These are phyloP conservation scores for Cryptococcus sp. DNA, from an alignment of 1,284 basidiomycete genomes.

Conservation along the genomic window DNA sequence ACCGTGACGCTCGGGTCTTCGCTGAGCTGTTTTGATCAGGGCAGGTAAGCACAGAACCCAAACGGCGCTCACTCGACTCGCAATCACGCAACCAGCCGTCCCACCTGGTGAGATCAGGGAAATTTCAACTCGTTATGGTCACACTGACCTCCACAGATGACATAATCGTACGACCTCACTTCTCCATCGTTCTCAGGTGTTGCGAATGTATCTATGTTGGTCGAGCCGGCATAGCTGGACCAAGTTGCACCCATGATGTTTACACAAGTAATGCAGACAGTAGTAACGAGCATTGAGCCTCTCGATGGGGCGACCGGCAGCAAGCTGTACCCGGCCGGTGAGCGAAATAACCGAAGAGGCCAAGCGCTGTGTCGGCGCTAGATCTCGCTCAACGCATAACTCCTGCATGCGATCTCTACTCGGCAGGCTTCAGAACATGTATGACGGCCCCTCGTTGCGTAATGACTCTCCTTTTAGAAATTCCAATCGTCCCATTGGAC, in stretches of 20 bases:
- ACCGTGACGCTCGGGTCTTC: constrained; percentile 5
- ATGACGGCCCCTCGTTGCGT: too few relatives aligned
- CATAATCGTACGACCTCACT: constrained; percentile 1
- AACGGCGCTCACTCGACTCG: not conserved
- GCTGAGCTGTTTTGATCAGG: not conserved
- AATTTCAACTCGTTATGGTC: not conserved
- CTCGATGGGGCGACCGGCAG: too few relatives aligned
- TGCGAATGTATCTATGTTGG: not conserved
- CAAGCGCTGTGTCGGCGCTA: too few relatives aligned
- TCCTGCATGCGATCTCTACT: too few relatives aligned
- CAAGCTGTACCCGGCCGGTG: too few relatives aligned
- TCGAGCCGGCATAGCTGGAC: constrained; percentile 6
- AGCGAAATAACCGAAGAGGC: too few relatives aligned
- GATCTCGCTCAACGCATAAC: too few relatives aligned
- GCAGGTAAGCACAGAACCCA: not conserved
- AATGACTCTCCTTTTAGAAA: not conserved
- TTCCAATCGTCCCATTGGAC: constrained; percentile 19
- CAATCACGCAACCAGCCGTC: constrained; percentile 5
- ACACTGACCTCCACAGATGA: constrained; percentile 4
- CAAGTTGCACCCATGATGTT: constrained; percentile 1
- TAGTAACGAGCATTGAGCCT: too few relatives aligned
- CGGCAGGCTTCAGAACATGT: too few relatives aligned
- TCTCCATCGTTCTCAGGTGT: not conserved
- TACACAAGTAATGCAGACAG: not conserved
- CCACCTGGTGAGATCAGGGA: not conserved